Percentiles rank a stretch among this genome's conserved stretches.
Evolutionary conservation across 129 eudicot genomes (phyloP).

Genomic region (Chrysanthemum seticuspe): DNA sequence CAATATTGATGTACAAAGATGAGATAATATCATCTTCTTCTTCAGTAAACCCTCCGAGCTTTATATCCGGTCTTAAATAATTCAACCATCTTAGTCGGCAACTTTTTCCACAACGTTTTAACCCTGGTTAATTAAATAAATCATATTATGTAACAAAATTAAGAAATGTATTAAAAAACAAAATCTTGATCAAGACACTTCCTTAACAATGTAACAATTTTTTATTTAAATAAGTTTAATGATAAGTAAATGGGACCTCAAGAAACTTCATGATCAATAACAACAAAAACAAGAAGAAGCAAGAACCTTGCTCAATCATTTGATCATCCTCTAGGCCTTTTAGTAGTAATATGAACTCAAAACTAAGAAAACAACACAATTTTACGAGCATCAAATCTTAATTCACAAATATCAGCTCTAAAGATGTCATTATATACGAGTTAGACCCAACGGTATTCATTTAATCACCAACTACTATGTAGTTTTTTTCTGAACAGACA

Average conservation of each 20-base stretch:
- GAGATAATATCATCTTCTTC: conserved; percentile 64
- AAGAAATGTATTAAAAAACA: background rate
- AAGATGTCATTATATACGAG: too few species aligned
- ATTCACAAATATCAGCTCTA: too few species aligned
- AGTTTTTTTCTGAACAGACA: too few species aligned
- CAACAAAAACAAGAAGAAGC: conserved; percentile 1
- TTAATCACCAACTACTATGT: too few species aligned
- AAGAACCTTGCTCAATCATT: too few species aligned
- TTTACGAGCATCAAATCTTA: too few species aligned
- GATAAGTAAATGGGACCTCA: conserved; percentile 1
- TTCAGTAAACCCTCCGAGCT: conserved; percentile 69
- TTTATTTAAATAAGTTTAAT: background rate
- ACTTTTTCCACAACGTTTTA: conserved; percentile 80
- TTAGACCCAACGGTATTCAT: too few species aligned
- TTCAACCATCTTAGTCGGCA: conserved; percentile 75
- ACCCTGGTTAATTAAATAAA: conserved; percentile 34
- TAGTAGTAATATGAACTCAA: too few species aligned
- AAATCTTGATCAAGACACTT: background rate
- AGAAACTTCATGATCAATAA: conserved; percentile 14
- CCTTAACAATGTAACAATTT: background rate
- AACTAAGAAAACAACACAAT: too few species aligned
- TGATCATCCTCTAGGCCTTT: too few species aligned
- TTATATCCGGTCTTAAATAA: conserved; percentile 72
- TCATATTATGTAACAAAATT: background rate
- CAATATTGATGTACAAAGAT: conserved; percentile 48